These are phyloP conservation scores for Corylus americana DNA, from an alignment of 306 rosid species.

Conservation along the genomic window DNA sequence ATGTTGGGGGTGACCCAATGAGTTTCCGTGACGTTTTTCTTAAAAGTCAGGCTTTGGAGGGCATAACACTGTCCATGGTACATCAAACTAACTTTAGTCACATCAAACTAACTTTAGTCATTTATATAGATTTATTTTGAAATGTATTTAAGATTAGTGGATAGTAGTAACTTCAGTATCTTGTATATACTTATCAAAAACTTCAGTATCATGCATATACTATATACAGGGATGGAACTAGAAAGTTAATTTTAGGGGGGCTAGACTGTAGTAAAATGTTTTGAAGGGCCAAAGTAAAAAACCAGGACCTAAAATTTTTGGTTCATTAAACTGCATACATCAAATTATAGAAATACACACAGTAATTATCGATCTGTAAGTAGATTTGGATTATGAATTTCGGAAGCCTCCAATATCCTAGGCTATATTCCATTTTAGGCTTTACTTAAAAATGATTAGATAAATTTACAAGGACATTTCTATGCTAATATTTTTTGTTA, in stretches of 20 bases:
- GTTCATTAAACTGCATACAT: too few species aligned
- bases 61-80: constrained; percentile 93
- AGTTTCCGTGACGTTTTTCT: constrained; percentile 89
- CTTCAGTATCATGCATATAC: not conserved
- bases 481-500: not conserved
- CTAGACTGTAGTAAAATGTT: too few species aligned
- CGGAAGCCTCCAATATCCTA: not conserved
- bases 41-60: constrained; percentile 96
- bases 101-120: constrained; percentile 23
- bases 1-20: constrained; percentile 82
- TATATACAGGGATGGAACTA: not conserved
- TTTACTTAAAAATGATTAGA: not conserved
- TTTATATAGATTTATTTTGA: constrained; percentile 16
- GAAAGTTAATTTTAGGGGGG: too few species aligned
- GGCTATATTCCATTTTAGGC: not conserved
- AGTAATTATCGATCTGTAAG: too few species aligned
- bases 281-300: too few species aligned
- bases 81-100: constrained; percentile 23
- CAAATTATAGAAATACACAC: too few species aligned
- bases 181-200: not conserved
- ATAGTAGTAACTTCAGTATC: constrained; percentile 1
- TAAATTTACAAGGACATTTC: not conserved
- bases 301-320: too few species aligned
- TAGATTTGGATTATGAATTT: too few species aligned
- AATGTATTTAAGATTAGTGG: not conserved